Conservation (phyloP, 148 eudicot species). For the Simmondsia chinensis region DNA sequence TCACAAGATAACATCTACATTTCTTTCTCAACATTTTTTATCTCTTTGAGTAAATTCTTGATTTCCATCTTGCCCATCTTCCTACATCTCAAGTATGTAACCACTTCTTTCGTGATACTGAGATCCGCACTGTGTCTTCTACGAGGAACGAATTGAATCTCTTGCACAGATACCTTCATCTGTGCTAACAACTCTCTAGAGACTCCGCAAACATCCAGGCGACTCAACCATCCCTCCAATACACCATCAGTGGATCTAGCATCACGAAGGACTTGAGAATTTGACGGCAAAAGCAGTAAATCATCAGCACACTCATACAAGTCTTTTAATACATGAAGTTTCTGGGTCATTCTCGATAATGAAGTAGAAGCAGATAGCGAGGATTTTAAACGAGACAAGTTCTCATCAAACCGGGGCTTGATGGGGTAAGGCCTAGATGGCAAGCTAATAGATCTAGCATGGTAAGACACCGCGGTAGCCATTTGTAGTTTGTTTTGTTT, state of each 20-base stretch:
- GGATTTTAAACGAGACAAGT: neutral
- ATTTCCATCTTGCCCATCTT: constrained; percentile 7
- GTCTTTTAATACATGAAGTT: neutral
- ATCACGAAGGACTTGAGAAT: constrained; percentile 1
- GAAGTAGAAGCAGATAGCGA: constrained; percentile 1
- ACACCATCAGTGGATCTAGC: neutral
- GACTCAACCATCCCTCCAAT: constrained; percentile 15
- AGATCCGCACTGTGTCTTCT: constrained; percentile 5
- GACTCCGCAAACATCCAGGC: constrained; percentile 15
- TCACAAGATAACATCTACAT: neutral
- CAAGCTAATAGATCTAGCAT: constrained; percentile 8
- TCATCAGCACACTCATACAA: constrained; percentile 1
- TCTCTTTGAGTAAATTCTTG: constrained; percentile 2
- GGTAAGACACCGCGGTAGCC: neutral
- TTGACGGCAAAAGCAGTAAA: neutral
- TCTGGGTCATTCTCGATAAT: neutral
- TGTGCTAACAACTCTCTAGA: constrained; percentile 14
- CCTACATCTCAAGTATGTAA: constrained; percentile 9
- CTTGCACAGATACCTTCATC: constrained; percentile 9
- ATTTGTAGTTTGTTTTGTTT: too few relatives aligned
- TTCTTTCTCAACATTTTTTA: neutral
- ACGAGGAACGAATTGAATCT: constrained; percentile 11
- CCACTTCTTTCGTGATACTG: neutral
- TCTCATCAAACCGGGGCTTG: neutral
- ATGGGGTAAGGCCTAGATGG: neutral